Evolutionary conservation across 129 eudicot genomes (phyloP), one percentile per base, ranked within the genome.

Genomic region (Tanacetum coccineum): DNA sequence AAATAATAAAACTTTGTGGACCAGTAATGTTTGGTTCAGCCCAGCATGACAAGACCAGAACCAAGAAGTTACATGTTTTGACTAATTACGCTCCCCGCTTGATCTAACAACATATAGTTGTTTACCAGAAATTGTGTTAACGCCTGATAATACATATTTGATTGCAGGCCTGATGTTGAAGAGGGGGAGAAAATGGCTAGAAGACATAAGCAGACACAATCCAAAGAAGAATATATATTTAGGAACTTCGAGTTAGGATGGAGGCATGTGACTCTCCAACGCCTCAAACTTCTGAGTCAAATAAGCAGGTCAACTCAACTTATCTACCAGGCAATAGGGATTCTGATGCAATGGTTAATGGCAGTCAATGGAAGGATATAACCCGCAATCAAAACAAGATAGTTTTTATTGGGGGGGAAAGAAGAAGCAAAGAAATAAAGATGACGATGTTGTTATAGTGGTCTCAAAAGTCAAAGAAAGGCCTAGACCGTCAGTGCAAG

Each of bases 251-350:
- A 97, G 97, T 94, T 26, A 81, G 99, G 78, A 84, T 94, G 99
- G 99, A 94, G 79, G 99, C 99, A 61, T 94, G 99, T 69, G 99
- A 94, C 68, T 85, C 92, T 71, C 99, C 99, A 39, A 80, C 99
- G 30, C 70, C 84, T 74, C 89, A 83, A 65, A 80, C 66, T 59
- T 76, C 78, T 36, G 45, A 80, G 7, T 52, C 87, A 46, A 79
- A 77, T 28, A 95, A 81, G 64, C 72, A 53, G 60, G 47, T 72
- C 59, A 76, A 76, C 50, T 73, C 98, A 17, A 81, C 91, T 76
- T 67, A 74, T 74, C 73, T 83, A 12, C 76, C 90, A 2, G 84
- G 75, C 3, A 74, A 86, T 19, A 68, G 63, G 70, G 83, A 66
- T 73, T 58, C 95, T 60, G 48, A 57, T 56, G 21, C 61, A 56